phyloP scores from a whole-genome alignment of 2,329 filamentous ascomycete species.

The Sporothrix brunneoviolacea region DNA sequence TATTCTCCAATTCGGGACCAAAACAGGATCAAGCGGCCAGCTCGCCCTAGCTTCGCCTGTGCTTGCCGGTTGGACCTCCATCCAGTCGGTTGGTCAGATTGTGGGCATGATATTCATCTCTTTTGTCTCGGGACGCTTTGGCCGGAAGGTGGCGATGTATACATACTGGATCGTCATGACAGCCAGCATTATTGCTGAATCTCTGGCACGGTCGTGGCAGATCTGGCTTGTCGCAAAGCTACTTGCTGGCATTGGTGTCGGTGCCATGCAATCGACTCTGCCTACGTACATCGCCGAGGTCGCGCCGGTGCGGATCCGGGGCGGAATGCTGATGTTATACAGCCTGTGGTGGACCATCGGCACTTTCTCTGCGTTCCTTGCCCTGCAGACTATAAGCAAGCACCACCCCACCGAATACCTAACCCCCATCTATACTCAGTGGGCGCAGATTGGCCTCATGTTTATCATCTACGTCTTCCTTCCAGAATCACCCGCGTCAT shows the following conservation, averaged over 20 bases:
- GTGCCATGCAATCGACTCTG: slow-evolving; percentile 35
- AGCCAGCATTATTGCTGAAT: slow-evolving; percentile 32
- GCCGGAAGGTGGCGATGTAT: slow-evolving; percentile 28
- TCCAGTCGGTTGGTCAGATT: slow-evolving; percentile 34
- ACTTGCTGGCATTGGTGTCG: slow-evolving; percentile 33
- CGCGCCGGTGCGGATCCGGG: slow-evolving; percentile 34
- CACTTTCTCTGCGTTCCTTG: slow-evolving; percentile 35
- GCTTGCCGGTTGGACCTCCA: slow-evolving; percentile 32
- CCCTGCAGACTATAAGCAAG: slow-evolving; percentile 30
- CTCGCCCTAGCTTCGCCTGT: slow-evolving; percentile 29
- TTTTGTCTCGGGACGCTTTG: slow-evolving; percentile 24
- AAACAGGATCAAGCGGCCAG: slow-evolving; percentile 22
- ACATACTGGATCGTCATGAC: slow-evolving; percentile 27
- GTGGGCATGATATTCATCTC: slow-evolving; percentile 29
- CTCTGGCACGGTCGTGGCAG: slow-evolving; percentile 30
- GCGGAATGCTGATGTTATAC: slow-evolving; percentile 34
- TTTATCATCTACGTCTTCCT: slow-evolving; percentile 31
- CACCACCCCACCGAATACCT: slow-evolving; percentile 29
- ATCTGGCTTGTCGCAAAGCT: slow-evolving; percentile 34
- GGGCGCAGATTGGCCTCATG: slow-evolving; percentile 37
- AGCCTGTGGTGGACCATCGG: slow-evolving; percentile 39
- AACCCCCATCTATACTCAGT: slow-evolving; percentile 37
- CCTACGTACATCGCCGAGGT: slow-evolving; percentile 36
- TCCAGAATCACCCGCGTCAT: slow-evolving; percentile 36
- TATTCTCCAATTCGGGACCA: slow-evolving; percentile 28